A percentile compares a stretch with the other conserved stretches of the same genome.
These are phyloP conservation scores for Colletotrichum truncatum DNA, from an alignment of 2,329 filamentous ascomycete species.

Conservation along the genomic window DNA sequence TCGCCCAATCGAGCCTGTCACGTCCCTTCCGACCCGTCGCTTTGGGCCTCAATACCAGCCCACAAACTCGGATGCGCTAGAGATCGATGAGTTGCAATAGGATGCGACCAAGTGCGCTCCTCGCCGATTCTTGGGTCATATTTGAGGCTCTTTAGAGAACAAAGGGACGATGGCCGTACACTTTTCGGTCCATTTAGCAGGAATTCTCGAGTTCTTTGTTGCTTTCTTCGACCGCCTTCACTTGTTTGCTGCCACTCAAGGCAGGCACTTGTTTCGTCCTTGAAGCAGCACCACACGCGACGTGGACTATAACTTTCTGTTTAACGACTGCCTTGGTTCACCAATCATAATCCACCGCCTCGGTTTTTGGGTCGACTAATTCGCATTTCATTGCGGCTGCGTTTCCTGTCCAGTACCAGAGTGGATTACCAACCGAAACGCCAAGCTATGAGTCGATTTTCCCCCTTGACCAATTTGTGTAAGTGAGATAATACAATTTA, in stretches of 20 bases:
- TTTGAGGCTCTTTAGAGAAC: background rate
- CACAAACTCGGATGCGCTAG: slow-evolving; percentile 34
- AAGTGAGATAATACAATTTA: background rate
- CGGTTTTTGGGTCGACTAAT: background rate
- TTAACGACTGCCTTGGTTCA: background rate
- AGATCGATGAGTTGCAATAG: slow-evolving; percentile 47
- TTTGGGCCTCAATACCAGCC: slow-evolving; percentile 38
- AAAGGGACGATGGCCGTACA: background rate
- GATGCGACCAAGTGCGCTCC: background rate
- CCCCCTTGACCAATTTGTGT: slow-evolving; percentile 14
- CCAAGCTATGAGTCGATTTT: background rate
- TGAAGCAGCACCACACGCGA: background rate
- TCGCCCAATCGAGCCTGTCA: slow-evolving; percentile 30
- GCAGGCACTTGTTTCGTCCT: background rate
- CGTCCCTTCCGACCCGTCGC: slow-evolving; percentile 36
- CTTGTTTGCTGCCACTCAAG: background rate
- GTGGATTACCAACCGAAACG: background rate
- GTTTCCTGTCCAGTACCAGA: slow-evolving; percentile 8
- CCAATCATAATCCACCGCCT: background rate
- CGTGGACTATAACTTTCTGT: background rate
- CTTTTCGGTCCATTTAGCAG: too few species aligned
- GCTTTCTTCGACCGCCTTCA: background rate
- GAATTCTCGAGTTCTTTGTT: background rate
- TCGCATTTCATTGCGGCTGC: background rate
- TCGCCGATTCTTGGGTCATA: slow-evolving; percentile 7